Evolutionary conservation across 257 asterid species (phyloP).

Genomic region (Striga asiatica): DNA sequence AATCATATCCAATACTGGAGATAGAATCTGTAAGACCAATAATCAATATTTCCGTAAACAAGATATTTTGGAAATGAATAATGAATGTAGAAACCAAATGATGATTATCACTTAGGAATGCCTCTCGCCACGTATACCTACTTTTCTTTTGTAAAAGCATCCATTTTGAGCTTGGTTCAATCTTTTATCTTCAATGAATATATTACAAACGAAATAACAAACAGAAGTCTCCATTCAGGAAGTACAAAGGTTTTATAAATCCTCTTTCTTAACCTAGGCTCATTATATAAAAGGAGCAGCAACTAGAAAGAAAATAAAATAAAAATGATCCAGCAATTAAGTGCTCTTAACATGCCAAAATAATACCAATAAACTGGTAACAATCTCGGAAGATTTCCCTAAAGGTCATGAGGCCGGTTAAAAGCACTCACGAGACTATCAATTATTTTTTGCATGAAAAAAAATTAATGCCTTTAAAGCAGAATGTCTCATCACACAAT

Average conservation of each 20-base stretch:
- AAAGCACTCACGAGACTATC: not conserved
- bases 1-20: slow-evolving; percentile 55
- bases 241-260: too few species aligned
- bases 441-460: not conserved
- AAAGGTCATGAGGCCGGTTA: not conserved
- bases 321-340: too few species aligned
- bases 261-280: too few species aligned
- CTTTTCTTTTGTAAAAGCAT: not conserved
- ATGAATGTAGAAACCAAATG: not conserved
- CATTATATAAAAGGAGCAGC: too few species aligned
- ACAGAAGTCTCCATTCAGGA: too few species aligned
- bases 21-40: slow-evolving; percentile 46
- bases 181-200: not conserved
- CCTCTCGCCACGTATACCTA: too few species aligned
- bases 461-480: not conserved
- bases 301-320: too few species aligned
- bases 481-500: not conserved
- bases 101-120: too few species aligned
- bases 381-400: not conserved
- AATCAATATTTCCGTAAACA: slow-evolving; percentile 14
- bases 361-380: too few species aligned
- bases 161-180: not conserved
- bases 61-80: slow-evolving; percentile 6
- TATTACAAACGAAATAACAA: too few species aligned
- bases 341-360: too few species aligned